Percentiles rank a stretch among this genome's conserved stretches.
Conservation (phyloP, 2,329 filamentous ascomycete species). For the Hortaea werneckii region DNA sequence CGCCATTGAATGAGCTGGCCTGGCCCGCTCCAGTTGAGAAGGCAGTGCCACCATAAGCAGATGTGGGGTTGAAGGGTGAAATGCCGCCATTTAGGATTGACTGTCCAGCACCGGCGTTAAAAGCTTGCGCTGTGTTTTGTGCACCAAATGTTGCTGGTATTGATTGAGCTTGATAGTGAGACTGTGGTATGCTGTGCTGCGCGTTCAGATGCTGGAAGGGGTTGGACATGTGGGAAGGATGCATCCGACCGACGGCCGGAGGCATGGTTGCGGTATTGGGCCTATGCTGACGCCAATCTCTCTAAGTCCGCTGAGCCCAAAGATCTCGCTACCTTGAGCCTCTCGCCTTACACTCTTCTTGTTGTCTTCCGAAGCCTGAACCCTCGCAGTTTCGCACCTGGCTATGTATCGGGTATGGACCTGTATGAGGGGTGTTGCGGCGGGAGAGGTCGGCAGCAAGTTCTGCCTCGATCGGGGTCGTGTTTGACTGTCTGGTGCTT, state of each 20-base stretch:
- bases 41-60: slow-evolving; percentile 19
- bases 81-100: slow-evolving; percentile 32
- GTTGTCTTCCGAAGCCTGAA: too few relatives aligned
- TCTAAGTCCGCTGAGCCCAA: too few relatives aligned
- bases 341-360: too few relatives aligned
- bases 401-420: too few relatives aligned
- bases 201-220: slow-evolving; percentile 49
- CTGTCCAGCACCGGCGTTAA: slow-evolving; percentile 1
- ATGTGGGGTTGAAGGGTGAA: slow-evolving; percentile 24
- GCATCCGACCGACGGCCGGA: slow-evolving; percentile 49
- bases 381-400: too few relatives aligned
- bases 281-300: too few relatives aligned
- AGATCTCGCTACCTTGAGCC: too few relatives aligned
- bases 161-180: slow-evolving; percentile 21
- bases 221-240: slow-evolving; percentile 47
- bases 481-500: too few relatives aligned
- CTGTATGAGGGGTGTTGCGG: too few relatives aligned
- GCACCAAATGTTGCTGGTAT: slow-evolving; percentile 32
- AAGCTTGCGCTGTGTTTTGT: slow-evolving; percentile 14
- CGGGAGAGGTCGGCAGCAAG: too few relatives aligned
- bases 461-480: too few relatives aligned
- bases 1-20: slow-evolving; percentile 14
- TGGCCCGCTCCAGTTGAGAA: slow-evolving; percentile 20
- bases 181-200: slow-evolving; percentile 26
- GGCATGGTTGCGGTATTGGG: slow-evolving; percentile 37